Conservation (phyloP, 164 flowering plant species). For the Akebia trifoliata region DNA sequence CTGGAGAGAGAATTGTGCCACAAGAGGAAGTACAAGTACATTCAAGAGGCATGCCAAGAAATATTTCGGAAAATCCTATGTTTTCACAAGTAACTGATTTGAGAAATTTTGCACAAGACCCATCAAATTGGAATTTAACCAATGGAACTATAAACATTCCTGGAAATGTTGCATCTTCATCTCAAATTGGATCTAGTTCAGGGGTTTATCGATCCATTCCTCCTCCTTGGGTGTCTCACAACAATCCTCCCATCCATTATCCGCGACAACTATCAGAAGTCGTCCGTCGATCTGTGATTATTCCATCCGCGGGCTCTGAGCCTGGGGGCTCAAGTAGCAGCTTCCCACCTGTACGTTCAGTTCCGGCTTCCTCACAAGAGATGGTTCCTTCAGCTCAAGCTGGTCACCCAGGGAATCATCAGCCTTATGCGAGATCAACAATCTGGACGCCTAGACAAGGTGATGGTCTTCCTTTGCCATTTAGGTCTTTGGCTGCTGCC, state of each 20-base stretch:
- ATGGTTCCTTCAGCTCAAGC: conserved; percentile 35
- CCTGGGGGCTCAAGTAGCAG: conserved; percentile 35
- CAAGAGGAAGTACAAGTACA: conserved; percentile 34
- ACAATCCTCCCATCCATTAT: conserved; percentile 30
- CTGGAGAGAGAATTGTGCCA: conserved; percentile 25
- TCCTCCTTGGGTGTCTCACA: conserved; percentile 39
- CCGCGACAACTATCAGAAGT: conserved; percentile 55
- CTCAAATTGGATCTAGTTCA: conserved; percentile 41
- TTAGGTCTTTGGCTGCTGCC: conserved; percentile 50
- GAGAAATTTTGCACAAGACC: conserved; percentile 34
- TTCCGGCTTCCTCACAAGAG: conserved; percentile 38
- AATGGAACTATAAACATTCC: conserved; percentile 30
- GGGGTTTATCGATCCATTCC: conserved; percentile 33
- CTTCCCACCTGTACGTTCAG: conserved; percentile 24
- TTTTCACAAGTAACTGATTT: conserved; percentile 38
- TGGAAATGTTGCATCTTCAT: conserved; percentile 47
- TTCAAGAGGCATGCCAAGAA: conserved; percentile 37
- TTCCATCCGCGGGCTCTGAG: conserved; percentile 38
- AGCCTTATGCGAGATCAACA: conserved; percentile 40
- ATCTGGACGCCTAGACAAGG: conserved; percentile 58
- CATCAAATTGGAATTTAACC: conserved; percentile 30
- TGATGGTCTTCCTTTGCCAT: conserved; percentile 53
- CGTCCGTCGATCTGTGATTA: conserved; percentile 51
- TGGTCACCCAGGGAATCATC: conserved; percentile 39
- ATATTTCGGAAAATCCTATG: conserved; percentile 49